Conservation (phyloP, 148 eudicot genomes). For the Rhododendron mucronatum region DNA sequence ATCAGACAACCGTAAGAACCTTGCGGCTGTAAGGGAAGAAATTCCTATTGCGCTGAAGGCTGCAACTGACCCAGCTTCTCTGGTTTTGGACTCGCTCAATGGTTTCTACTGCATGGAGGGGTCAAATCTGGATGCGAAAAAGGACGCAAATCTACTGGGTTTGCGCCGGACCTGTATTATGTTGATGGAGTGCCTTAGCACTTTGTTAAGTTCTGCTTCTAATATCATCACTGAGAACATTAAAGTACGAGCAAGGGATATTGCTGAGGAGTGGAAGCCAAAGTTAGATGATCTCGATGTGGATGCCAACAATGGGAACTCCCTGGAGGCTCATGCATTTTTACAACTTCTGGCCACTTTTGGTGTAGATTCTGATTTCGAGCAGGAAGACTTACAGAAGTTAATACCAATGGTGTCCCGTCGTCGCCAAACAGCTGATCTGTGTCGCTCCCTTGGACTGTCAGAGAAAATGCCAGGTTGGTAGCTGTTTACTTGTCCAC, state of each 20-base stretch:
- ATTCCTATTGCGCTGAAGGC: conserved; percentile 83
- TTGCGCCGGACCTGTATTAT: conserved; percentile 90
- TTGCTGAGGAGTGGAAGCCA: conserved; percentile 94
- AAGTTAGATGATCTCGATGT: conserved; percentile 80
- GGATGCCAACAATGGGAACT: conserved; percentile 94
- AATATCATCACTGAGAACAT: conserved; percentile 50
- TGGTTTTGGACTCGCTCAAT: conserved; percentile 78
- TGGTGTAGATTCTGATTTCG: conserved; percentile 71
- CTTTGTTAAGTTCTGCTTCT: conserved; percentile 48
- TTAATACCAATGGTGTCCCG: conserved; percentile 97
- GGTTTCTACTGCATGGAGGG: conserved; percentile 66
- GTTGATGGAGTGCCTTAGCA: conserved; percentile 96
- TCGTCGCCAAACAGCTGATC: conserved; percentile 95
- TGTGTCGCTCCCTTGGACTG: conserved; percentile 94
- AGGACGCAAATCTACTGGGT: conserved; percentile 87
- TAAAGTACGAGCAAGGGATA: conserved; percentile 68
- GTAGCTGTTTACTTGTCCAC: conserved; percentile 9
- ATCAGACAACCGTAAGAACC: conserved; percentile 98
- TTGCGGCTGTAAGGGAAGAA: conserved; percentile 87
- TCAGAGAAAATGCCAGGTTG: conserved; percentile 86
- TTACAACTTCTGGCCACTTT: conserved; percentile 87
- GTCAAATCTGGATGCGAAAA: conserved; percentile 67
- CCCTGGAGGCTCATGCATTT: conserved; percentile 99
- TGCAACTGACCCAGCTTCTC: conserved; percentile 74
- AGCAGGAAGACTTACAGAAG: conserved; percentile 62